Evolutionary conservation across 2,329 filamentous ascomycete genomes (phyloP).

Genomic region (Didymellaceae sp.): DNA sequence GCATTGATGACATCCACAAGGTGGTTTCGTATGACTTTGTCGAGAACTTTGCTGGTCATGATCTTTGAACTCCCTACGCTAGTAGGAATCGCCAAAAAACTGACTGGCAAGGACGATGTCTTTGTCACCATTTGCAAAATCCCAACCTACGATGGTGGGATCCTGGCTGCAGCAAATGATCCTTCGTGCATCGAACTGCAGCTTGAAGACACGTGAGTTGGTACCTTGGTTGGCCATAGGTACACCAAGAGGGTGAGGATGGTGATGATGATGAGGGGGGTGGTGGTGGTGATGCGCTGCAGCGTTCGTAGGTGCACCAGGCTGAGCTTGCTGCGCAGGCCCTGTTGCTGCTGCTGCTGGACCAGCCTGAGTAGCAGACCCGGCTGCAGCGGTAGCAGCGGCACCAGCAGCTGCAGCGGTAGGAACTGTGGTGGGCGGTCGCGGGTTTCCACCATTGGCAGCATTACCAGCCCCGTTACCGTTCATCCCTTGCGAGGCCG

Average conservation of each 20-base stretch:
- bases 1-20: too few species aligned
- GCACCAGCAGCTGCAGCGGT: constrained; percentile 8
- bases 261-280: constrained; percentile 41
- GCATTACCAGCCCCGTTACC: constrained; percentile 22
- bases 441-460: constrained; percentile 15
- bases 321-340: constrained; percentile 20
- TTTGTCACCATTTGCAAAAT: constrained; percentile 87
- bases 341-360: constrained; percentile 18
- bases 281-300: constrained; percentile 35
- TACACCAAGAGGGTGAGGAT: constrained; percentile 34
- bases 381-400: constrained; percentile 6
- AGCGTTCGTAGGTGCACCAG: constrained; percentile 24
- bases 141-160: constrained; percentile 92
- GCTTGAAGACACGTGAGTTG: constrained; percentile 82
- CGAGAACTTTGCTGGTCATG: too few species aligned
- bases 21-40: too few species aligned
- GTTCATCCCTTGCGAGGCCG: constrained; percentile 39
- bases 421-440: constrained; percentile 5
- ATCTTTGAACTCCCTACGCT: neutral
- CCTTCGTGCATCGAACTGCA: constrained; percentile 91
- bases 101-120: constrained; percentile 78
- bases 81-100: constrained; percentile 69
- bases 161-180: constrained; percentile 96
- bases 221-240: constrained; percentile 42
- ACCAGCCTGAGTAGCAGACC: constrained; percentile 3